phyloP scores from a whole-genome alignment of 2,329 filamentous ascomycete species.

The Pseudogymnoascus pannorum region DNA sequence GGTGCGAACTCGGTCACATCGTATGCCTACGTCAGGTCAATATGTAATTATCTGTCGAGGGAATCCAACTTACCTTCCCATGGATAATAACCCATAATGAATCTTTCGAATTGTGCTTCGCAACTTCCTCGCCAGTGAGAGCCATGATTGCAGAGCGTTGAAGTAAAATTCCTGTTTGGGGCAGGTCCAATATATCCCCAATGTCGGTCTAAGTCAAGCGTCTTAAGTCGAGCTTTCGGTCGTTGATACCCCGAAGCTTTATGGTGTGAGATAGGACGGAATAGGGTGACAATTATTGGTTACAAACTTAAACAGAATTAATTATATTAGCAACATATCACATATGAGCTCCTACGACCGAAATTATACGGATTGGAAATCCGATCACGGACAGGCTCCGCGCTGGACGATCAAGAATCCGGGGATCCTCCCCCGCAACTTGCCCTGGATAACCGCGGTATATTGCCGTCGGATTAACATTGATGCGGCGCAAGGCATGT shows the following conservation, averaged over 20 bases:
- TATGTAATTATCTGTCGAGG: constrained; percentile 15
- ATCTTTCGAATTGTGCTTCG: constrained; percentile 69
- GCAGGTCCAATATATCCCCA: not conserved
- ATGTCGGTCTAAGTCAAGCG: not conserved
- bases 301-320: not conserved
- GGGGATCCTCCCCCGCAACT: not conserved
- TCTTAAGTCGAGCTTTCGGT: not conserved
- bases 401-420: not conserved
- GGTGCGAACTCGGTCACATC: constrained; percentile 87
- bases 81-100: constrained; percentile 92
- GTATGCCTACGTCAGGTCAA: constrained; percentile 64
- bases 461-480: constrained; percentile 5
- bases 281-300: not conserved
- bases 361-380: not conserved
- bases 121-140: constrained; percentile 50
- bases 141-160: constrained; percentile 17
- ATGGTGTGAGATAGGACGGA: not conserved
- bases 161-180: not conserved
- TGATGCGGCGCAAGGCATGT: not conserved
- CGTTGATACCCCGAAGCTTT: not conserved
- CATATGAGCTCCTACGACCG: not conserved
- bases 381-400: not conserved
- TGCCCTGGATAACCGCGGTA: not conserved
- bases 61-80: constrained; percentile 34
- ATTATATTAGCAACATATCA: not conserved